phyloP scores from a whole-genome alignment of 2,329 filamentous ascomycete genomes.

The Alternaria sp. region DNA sequence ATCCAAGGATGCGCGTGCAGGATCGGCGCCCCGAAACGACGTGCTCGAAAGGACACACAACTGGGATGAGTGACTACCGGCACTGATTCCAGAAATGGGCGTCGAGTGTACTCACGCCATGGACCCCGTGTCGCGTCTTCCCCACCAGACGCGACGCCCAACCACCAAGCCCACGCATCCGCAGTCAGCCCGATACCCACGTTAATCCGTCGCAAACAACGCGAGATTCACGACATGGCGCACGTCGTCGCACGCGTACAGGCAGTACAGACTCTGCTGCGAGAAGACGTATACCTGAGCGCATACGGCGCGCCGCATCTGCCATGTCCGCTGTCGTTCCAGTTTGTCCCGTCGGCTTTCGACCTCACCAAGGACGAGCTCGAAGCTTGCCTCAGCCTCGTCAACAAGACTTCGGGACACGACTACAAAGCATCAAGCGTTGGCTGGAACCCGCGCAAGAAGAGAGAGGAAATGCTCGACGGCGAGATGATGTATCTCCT shows the following conservation, averaged over 20 bases:
- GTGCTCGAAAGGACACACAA: neutral
- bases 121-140: slow-evolving; percentile 24
- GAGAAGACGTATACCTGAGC: slow-evolving; percentile 11
- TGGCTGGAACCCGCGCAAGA: slow-evolving; percentile 71
- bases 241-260: slow-evolving; percentile 7
- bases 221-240: neutral
- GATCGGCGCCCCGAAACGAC: neutral
- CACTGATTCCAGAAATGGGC: neutral
- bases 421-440: slow-evolving; percentile 70
- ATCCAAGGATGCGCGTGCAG: neutral
- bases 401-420: slow-evolving; percentile 69
- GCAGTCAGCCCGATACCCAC: neutral
- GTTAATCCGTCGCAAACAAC: neutral
- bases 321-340: slow-evolving; percentile 18
- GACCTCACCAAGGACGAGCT: slow-evolving; percentile 53
- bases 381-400: slow-evolving; percentile 62
- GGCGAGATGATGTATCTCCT: slow-evolving; percentile 74
- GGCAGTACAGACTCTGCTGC: slow-evolving; percentile 13
- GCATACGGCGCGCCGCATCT: slow-evolving; percentile 3
- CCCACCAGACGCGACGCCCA: slow-evolving; percentile 7
- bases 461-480: slow-evolving; percentile 74
- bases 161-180: slow-evolving; percentile 1
- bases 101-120: slow-evolving; percentile 8
- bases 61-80: slow-evolving; percentile 5
- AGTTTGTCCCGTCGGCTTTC: slow-evolving; percentile 34